Evolutionary conservation across 1,139 yeast species (phyloP).

Genomic region (Candida tropicalis): DNA sequence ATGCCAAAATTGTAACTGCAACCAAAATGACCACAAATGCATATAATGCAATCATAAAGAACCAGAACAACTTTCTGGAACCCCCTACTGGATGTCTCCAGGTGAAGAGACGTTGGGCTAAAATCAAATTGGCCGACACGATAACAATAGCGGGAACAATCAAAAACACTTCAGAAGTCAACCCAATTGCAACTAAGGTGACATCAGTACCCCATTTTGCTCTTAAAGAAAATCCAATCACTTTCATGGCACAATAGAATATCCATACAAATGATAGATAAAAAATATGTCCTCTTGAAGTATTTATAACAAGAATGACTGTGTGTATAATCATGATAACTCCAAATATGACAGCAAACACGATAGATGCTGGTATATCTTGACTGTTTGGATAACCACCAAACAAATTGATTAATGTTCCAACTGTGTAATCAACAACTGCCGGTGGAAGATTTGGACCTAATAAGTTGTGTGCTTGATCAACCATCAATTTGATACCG

Average conservation of each 20-base stretch:
- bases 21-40: constrained; percentile 32
- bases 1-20: constrained; percentile 35
- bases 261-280: constrained; percentile 37
- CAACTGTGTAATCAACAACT: constrained; percentile 22
- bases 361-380: constrained; percentile 35
- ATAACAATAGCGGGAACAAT: constrained; percentile 37
- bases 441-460: constrained; percentile 27
- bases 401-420: constrained; percentile 31
- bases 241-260: constrained; percentile 29
- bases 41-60: constrained; percentile 36
- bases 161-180: constrained; percentile 36
- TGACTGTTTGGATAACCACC: constrained; percentile 35
- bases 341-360: constrained; percentile 34
- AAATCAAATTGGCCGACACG: constrained; percentile 40
- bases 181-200: constrained; percentile 29
- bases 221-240: constrained; percentile 35
- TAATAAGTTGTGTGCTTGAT: constrained; percentile 23
- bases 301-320: constrained; percentile 30
- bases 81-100: constrained; percentile 55
- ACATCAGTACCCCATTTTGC: constrained; percentile 33
- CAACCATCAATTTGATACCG: constrained; percentile 23
- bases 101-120: constrained; percentile 47
- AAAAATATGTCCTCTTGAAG: constrained; percentile 40
- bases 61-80: constrained; percentile 38
- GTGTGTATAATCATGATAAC: constrained; percentile 30